Evolutionary conservation across 257 asterid genomes (phyloP).

Genomic region (Nicotiana tabacum): DNA sequence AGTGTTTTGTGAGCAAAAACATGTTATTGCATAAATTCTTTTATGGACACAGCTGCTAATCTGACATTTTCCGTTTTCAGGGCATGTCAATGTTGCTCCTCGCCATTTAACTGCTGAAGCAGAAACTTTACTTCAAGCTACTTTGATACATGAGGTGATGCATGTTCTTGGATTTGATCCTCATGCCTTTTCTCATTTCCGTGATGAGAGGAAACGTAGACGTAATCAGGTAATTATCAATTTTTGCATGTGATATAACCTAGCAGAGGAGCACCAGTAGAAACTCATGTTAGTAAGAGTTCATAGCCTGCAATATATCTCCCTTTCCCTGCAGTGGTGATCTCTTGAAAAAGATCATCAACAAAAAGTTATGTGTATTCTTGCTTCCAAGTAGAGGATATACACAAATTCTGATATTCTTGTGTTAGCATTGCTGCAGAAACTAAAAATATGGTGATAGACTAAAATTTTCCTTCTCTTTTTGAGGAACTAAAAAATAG

Average conservation of each 20-base stretch:
- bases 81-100: conserved; percentile 98
- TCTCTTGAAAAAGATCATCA: not conserved
- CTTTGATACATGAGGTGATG: conserved; percentile 90
- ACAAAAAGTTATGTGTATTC: not conserved
- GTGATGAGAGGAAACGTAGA: conserved; percentile 91
- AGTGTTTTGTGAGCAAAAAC: conserved; percentile 12
- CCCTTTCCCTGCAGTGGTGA: not conserved
- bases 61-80: conserved; percentile 33
- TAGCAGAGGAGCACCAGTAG: not conserved
- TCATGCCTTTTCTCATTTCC: conserved; percentile 92
- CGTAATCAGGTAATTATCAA: conserved; percentile 54
- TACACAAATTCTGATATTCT: not conserved
- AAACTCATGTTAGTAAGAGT: not conserved
- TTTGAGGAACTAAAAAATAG: not conserved
- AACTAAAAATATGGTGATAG: not conserved
- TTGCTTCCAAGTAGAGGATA: not conserved
- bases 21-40: not conserved
- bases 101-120: conserved; percentile 99
- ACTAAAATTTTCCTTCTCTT: not conserved
- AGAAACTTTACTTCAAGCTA: conserved; percentile 87
- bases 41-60: not conserved
- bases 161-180: conserved; percentile 98
- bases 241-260: conserved; percentile 1
- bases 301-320: not conserved
- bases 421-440: not conserved